phyloP scores from a whole-genome alignment of 2,329 filamentous ascomycete genomes.

The Curvularia hawaiiensis region DNA sequence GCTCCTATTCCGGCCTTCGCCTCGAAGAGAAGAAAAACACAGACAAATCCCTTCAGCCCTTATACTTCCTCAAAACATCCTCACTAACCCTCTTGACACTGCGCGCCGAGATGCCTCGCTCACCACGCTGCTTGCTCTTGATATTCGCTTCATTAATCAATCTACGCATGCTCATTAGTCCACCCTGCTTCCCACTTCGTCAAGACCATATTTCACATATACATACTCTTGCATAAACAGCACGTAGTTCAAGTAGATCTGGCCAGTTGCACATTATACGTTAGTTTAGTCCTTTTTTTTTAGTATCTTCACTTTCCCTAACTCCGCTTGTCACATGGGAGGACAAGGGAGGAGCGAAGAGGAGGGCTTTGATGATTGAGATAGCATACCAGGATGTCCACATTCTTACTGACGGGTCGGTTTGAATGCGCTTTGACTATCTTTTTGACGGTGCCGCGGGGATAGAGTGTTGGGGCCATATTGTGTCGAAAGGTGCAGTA shows the following conservation, averaged over 20 bases:
- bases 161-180: constrained; percentile 50
- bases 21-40: background rate
- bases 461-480: constrained; percentile 74
- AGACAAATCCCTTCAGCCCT: constrained; percentile 29
- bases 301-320: background rate
- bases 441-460: constrained; percentile 82
- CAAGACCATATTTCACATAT: background rate
- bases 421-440: constrained; percentile 89
- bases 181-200: background rate
- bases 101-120: constrained; percentile 74
- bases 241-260: constrained; percentile 86
- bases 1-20: background rate
- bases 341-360: background rate
- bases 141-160: constrained; percentile 81
- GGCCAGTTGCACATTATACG: background rate
- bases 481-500: too few relatives aligned
- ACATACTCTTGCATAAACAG: constrained; percentile 74
- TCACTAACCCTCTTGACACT: constrained; percentile 79
- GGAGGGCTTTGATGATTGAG: background rate
- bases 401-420: constrained; percentile 80
- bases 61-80: constrained; percentile 51
- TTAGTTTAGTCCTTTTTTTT: background rate
- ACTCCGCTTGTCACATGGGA: background rate
- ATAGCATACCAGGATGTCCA: constrained; percentile 74
- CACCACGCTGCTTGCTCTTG: constrained; percentile 73